Base-by-base conservation (phyloP, 371 early-diverging fungal genomes). In the Nosema muscidifuracis region DNA sequence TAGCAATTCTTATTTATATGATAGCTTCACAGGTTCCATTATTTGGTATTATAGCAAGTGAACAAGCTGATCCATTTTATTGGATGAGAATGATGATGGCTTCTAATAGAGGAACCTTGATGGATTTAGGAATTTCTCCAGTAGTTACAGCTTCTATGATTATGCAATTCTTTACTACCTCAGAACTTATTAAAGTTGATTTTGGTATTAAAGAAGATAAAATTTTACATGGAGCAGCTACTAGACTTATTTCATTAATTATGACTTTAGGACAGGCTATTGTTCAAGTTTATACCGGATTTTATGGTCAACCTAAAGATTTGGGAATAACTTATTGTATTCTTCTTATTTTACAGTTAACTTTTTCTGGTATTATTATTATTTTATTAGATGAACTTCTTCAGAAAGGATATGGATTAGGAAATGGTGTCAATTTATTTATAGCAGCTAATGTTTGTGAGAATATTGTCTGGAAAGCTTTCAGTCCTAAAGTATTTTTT, bases 401-500 rank as follows among this genome's bases (percentile, higher is more conserved):
- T 71, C 97, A 97, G 85, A 99, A 99, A 87, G 99, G 99, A n/a
- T 98, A 99, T 79, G 98, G 99, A 76, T 86, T 98, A 65, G 99
- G 99, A 31, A 95, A 98, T 34, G 99, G 99, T 75, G 95, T 97
- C 79, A 93, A 94, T 74, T 86, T 99, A 75, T 99, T 99, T 81
- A 95, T 98, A 85, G 98, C 97, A 63, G 92, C 97, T 75, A 97
- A 95, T 85, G 92, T 97, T 75, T 96, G 97, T 84, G 97, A 99
- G 86, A 93, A 87, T 74, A 92, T 99, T 77, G 87, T 99, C 79
- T 99, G 99, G 99, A 92, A 95, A 85, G 91, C 94, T 15, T 88
- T 99, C 77, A 90, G 91, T 71, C 96, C 97, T 55, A 91, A 90
- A 57, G 95, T 94, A 33, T 87, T 89, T 85, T 93, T 92, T 83